These are phyloP conservation scores for Mycena alexandri DNA, from an alignment of 768 basidiomycete genomes.

Conservation along the genomic window DNA sequence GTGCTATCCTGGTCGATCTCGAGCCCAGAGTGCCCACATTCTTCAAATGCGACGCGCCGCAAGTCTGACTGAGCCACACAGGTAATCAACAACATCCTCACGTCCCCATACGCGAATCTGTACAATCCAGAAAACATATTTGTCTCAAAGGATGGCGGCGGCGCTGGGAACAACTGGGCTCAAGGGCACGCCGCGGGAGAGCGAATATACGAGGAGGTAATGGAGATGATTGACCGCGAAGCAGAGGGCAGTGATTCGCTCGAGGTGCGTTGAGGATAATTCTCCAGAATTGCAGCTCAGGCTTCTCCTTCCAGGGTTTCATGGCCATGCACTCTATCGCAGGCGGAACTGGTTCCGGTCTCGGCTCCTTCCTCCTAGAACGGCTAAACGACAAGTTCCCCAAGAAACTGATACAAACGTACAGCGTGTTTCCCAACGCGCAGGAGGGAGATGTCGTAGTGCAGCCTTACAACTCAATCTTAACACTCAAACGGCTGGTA, in stretches of 20 bases:
- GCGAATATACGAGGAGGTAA: conserved; percentile 92
- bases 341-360: conserved; percentile 97
- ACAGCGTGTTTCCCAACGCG: conserved; percentile 97
- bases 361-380: conserved; percentile 98
- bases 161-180: conserved; percentile 99
- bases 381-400: conserved; percentile 97
- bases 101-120: conserved; percentile 87
- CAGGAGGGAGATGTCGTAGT: conserved; percentile 97
- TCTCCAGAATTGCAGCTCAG: background rate
- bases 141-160: conserved; percentile 96
- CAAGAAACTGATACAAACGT: conserved; percentile 99
- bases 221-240: conserved; percentile 99
- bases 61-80: conserved; percentile 55
- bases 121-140: conserved; percentile 99
- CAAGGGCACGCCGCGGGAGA: conserved; percentile 94
- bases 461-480: conserved; percentile 96
- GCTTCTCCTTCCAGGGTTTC: conserved; percentile 78
- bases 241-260: conserved; percentile 97
- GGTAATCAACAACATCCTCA: conserved; percentile 97
- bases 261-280: conserved; percentile 69
- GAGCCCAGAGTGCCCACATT: conserved; percentile 86
- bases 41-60: conserved; percentile 5
- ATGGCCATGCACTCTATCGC: conserved; percentile 99
- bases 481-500: conserved; percentile 92
- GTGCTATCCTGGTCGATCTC: conserved; percentile 95